A percentile compares a stretch with the other conserved stretches of the same genome.
phyloP scores from a whole-genome alignment of 2,329 filamentous ascomycete genomes.

The Pseudogymnoascus sp. region DNA sequence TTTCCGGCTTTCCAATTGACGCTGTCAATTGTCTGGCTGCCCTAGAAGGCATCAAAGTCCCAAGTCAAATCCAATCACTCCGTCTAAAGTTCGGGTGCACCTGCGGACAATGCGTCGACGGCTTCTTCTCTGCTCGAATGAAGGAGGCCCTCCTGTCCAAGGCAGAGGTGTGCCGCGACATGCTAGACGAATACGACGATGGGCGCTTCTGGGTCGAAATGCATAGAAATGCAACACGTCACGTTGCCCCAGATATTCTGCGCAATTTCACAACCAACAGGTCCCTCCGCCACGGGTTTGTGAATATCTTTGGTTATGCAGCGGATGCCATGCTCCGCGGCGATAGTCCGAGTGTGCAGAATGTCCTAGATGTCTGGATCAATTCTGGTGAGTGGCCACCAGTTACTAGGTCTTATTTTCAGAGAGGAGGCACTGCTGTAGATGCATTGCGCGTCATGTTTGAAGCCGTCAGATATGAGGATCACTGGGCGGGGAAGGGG shows the following conservation, averaged over 20 bases:
- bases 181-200: not conserved
- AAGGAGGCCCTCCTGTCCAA: constrained; percentile 11
- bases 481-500: constrained; percentile 26
- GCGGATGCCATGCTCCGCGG: not conserved
- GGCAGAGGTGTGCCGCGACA: not conserved
- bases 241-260: not conserved
- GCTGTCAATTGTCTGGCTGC: constrained; percentile 24
- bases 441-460: constrained; percentile 24
- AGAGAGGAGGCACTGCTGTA: constrained; percentile 25
- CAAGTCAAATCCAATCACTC: constrained; percentile 14
- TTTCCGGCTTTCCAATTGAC: constrained; percentile 22
- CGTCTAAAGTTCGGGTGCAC: constrained; percentile 31
- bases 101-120: constrained; percentile 30
- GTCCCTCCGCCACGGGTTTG: not conserved
- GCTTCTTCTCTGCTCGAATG: constrained; percentile 33
- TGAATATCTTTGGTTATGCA: not conserved
- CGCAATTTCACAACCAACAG: not conserved
- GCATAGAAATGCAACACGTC: not conserved
- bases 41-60: constrained; percentile 18
- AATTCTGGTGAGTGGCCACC: not conserved
- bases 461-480: constrained; percentile 22
- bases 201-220: not conserved
- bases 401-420: constrained; percentile 21
- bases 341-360: not conserved
- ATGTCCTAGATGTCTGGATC: not conserved